Base-by-base conservation (phyloP, 352 stramenopile species). In the Phytophthora tentaculata region DNA sequence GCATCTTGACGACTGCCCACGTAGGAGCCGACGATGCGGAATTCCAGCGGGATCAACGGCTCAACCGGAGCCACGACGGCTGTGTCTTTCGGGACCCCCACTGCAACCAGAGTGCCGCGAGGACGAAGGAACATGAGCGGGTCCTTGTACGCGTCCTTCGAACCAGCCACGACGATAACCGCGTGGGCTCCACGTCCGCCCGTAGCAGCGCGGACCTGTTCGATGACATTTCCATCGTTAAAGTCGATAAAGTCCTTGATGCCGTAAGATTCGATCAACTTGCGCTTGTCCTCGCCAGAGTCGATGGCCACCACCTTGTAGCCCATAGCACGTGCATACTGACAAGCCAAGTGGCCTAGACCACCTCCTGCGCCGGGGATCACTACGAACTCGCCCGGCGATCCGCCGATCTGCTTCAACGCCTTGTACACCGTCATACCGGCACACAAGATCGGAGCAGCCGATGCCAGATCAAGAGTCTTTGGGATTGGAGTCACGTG, bases 401-500 rank as follows among this genome's bases (percentile, higher is more conserved):
- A 67, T 3, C 76, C 79, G 22, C 78, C 79, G 53, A 80, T 87
- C 59, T 88, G 74, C 70, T 83, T 86, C 56, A 96, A 59, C 3
- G 91, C 89, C 57, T 83, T 93, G 73, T 94, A 98, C 7, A 84
- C 85, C 0, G 91, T 97, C 57, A 97, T 82, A 20, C 92, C 92
- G 8, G 90, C 89, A 70, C 92, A 98, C 35, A 98, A 69, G 16
- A 97, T 76, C 0, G 88, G 79, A 24, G 80, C 89, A 1, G 83
- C 83, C 1, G 64, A 67, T 8, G 74, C 54, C 28, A 90, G 61
- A 5, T 76, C 49, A 10, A 97, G 54, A 41, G 62, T 67, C 3
- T 73, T 52, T 2, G 89, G 89, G 65, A 97, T 86, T 20, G 84
- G 79, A 2, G 88, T 90, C 61, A 97, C 89, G 56, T 81, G 73